Conservation (phyloP, 768 basidiomycete species). For the Baorangia bicolor region DNA sequence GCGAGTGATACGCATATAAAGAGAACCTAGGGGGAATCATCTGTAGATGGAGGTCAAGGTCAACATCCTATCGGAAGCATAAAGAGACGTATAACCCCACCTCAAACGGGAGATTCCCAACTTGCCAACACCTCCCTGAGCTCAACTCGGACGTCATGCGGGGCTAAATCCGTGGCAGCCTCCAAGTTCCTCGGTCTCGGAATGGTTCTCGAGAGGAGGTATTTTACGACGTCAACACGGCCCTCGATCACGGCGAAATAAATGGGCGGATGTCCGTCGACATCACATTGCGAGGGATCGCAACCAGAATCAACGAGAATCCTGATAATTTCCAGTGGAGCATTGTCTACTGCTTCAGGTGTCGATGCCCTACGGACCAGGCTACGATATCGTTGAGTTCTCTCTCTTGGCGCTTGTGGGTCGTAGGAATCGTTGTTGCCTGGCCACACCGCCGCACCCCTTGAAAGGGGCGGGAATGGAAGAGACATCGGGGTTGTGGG, state of each 20-base stretch:
- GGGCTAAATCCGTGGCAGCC: not conserved
- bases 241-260: not conserved
- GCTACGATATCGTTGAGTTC: no score
- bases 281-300: not conserved
- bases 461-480: no score
- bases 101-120: not conserved
- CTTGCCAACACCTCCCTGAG: not conserved
- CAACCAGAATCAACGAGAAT: not conserved
- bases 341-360: no score
- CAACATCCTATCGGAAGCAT: not conserved
- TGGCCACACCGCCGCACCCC: no score
- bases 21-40: not conserved
- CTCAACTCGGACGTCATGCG: rapidly evolving
- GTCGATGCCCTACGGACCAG: no score
- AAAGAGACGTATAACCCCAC: not conserved
- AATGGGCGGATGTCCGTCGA: not conserved
- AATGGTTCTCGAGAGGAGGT: not conserved
- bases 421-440: no score
- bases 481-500: no score
- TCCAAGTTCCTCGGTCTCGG: not conserved
- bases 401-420: no score
- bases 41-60: not conserved
- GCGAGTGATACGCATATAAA: not conserved
- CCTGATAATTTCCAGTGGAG: not conserved
- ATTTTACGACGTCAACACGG: not conserved